Base-by-base conservation (phyloP, 345 rosid genomes). In the Nasturtium officinale region DNA sequence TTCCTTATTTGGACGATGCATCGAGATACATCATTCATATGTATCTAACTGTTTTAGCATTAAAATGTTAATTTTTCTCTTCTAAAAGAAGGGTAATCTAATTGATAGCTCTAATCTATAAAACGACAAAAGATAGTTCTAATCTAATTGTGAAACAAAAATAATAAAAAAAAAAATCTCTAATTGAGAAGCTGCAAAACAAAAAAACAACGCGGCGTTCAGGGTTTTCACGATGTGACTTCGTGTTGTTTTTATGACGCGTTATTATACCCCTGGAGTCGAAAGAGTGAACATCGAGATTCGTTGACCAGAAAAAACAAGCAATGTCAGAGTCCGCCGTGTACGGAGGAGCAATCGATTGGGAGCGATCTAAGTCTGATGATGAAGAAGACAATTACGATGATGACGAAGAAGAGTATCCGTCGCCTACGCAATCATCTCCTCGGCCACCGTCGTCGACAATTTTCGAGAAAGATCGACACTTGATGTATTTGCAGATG, bases 401-500 rank as follows among this genome's bases (percentile, higher is more conserved):
- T 13, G 83, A 77, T 2, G 82, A 55, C 0, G 84, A 74, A 56
- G 79, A 71, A 21, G 83, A 72, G 5, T 78, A 71, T 21, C 64
- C 74, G n/a, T 18, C 80, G 12, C 75, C 80, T 61, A 18, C 62
- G 3, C 66, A 74, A 54, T 67, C 77, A 6, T 62, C 78, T 8
- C 67, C 77, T 0, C 16, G 43, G 4, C 61, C 83, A 7, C 64
- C 73, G 8, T 32, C 65, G n/a, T 42, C 73, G 9, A 15, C 74
- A 17, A 57, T 46, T 68, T 85, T 94, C 68, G 86, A 86, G 25
- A 78, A 78, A 65, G 93, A 86, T 21, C 75, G 78, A 37, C 99
- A 91, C 83, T 82, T 86, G 75, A 26, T 76, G 32, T 95, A 46
- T 83, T 55, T 88, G 54, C 65, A 78, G 86, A 88, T 88, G 99